Evolutionary conservation across 108 stramenopile genomes (phyloP), one percentile per base, ranked within the genome.

Genomic region (Fistulifera pelliculosa): DNA sequence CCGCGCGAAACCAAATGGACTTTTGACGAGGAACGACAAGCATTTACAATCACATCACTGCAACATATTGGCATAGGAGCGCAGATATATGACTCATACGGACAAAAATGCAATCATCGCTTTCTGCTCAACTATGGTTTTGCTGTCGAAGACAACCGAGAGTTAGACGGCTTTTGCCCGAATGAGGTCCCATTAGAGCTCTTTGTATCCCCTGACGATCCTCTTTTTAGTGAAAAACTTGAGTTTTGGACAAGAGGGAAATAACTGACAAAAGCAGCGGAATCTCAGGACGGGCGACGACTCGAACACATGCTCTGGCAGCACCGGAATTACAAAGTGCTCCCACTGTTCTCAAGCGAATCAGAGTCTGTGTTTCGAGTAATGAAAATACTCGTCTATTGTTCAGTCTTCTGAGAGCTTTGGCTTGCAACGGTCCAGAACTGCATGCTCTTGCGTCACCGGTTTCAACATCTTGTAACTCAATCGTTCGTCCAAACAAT

Each of bases 121-220:
- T 99, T 99, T 64, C 77, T 99, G 24, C 71, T 99, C 22, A 98
- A 99, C 77, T 99, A 99, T 71, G 99, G 99, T 23, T 99, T 99
- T 72, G 87, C 96, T 26, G 95, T 98, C 8, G 99, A 98, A 73
- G 72, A 86, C 58, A 99, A 99, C 68, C 74, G 74, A 19, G 99
- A 98, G 60, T 56, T 87, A 19, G 97, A 98, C 67, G 96, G 96
- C 2, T 96, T 91, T 66, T 97, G 97, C 79, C 99, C 96, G 12
- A 98, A 99, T 75, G 99, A 99, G 76, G 94, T 97, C 16, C 77
- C 79, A 5, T 44, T 97, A 54, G 85, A 93, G 53, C 69, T 97
- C 47, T 54, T 54, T 1, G 27, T 95, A 44, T 60, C 66, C 31
- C 56, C 61, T 13, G 61, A 71, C 41, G 90, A 94, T 57, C 80